These are phyloP conservation scores for Podaxis carcinomalis DNA, from an alignment of 768 basidiomycete species.

Conservation along the genomic window DNA sequence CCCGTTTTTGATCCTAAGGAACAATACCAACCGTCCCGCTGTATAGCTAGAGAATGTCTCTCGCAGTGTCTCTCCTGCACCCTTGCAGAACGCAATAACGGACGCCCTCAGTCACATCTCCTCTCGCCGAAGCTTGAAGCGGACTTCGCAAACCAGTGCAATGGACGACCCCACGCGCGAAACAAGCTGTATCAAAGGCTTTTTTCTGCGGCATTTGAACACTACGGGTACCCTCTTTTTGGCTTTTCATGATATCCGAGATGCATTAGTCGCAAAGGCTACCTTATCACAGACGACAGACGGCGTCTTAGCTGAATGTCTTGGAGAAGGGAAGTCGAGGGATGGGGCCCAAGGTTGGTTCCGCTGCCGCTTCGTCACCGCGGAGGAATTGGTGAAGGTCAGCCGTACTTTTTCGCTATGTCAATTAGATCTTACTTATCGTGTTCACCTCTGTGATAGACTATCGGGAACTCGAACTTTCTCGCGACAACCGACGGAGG, in stretches of 20 bases:
- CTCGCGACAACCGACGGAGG: conserved; percentile 48
- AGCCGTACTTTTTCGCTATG: conserved; percentile 13
- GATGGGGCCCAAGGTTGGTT: conserved; percentile 25
- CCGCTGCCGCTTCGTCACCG: conserved; percentile 40
- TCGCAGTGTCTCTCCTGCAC: conserved; percentile 21
- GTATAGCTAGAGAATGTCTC: conserved; percentile 34
- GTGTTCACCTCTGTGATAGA: conserved; percentile 28
- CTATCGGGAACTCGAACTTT: conserved; percentile 49
- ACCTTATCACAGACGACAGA: conserved; percentile 30
- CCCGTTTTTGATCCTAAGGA: background rate
- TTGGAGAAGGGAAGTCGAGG: conserved; percentile 22
- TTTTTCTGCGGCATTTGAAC: conserved; percentile 48
- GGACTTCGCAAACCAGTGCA: background rate
- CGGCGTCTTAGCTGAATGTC: conserved; percentile 25
- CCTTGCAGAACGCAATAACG: conserved; percentile 24
- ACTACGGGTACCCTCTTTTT: conserved; percentile 51
- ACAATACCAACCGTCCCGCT: background rate
- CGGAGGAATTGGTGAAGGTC: conserved; percentile 44
- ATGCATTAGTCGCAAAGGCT: conserved; percentile 43
- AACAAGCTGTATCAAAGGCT: conserved; percentile 41
- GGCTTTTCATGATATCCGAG: conserved; percentile 57
- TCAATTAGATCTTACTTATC: conserved; percentile 12
- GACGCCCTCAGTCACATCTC: conserved; percentile 17
- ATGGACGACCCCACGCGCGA: background rate
- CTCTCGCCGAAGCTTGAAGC: conserved; percentile 1